Evolutionary conservation across 805 yeast species (phyloP).

Genomic region (Metschnikowia hibisci): DNA sequence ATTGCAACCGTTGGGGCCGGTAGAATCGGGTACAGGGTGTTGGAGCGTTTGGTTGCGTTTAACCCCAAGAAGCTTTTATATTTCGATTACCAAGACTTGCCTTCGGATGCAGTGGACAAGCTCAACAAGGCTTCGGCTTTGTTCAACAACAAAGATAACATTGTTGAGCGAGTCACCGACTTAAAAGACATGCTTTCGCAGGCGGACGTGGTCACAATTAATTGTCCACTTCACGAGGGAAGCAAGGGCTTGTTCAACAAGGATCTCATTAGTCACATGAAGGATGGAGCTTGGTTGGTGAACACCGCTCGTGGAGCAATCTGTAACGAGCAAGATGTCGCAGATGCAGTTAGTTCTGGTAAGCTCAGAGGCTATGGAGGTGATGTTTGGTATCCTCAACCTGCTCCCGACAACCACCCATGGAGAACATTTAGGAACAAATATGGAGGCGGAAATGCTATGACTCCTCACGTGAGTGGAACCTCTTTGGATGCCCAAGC

Average conservation of each 20-base stretch:
- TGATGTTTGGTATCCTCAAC: constrained; percentile 84
- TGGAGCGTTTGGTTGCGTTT: constrained; percentile 68
- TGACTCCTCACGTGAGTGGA: constrained; percentile 82
- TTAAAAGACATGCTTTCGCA: constrained; percentile 63
- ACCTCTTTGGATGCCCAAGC: constrained; percentile 77
- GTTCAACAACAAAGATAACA: constrained; percentile 44
- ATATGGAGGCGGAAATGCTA: constrained; percentile 67
- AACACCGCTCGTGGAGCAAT: constrained; percentile 85
- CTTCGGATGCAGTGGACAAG: constrained; percentile 44
- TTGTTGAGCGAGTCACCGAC: constrained; percentile 55
- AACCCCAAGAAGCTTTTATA: constrained; percentile 70
- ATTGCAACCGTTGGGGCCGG: constrained; percentile 82
- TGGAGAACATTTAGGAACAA: constrained; percentile 69
- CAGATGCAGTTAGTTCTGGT: constrained; percentile 66
- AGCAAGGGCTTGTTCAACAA: constrained; percentile 66
- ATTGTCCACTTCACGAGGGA: constrained; percentile 71
- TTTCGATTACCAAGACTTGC: constrained; percentile 69
- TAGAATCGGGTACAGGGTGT: constrained; percentile 72
- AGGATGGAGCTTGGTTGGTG: constrained; percentile 68
- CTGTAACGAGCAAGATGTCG: constrained; percentile 67
- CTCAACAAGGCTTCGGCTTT: constrained; percentile 34
- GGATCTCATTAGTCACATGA: constrained; percentile 62
- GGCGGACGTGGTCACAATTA: constrained; percentile 72
- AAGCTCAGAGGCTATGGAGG: constrained; percentile 78
- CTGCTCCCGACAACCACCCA: constrained; percentile 73